A percentile compares a stretch with the other conserved stretches of the same genome.
phyloP scores from a whole-genome alignment of 2,329 filamentous ascomycete species.

The Cercospora sp. region DNA sequence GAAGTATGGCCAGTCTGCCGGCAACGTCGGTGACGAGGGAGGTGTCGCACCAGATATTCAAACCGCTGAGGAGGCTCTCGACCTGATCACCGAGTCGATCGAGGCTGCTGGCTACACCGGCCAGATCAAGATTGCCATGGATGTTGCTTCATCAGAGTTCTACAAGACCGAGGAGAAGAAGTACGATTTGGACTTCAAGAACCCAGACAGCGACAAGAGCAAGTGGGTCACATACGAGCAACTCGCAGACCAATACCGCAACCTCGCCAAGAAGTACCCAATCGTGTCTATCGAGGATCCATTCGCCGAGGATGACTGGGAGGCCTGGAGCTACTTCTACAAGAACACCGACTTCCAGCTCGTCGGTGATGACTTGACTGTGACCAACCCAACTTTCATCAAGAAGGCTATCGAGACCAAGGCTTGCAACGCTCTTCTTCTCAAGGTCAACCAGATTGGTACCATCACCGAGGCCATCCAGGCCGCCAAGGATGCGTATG shows the following conservation, averaged over 20 bases:
- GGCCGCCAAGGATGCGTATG: slow-evolving; percentile 97
- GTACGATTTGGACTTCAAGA: slow-evolving; percentile 99
- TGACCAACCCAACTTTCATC: slow-evolving; percentile 98
- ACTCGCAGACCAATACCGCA: slow-evolving; percentile 82
- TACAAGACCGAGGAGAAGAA: slow-evolving; percentile 96
- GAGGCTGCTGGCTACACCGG: slow-evolving; percentile 94
- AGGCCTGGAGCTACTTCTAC: slow-evolving; percentile 99
- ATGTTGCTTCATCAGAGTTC: slow-evolving; percentile 98
- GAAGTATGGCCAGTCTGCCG: slow-evolving; percentile 98
- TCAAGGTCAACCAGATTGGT: slow-evolving; percentile 99
- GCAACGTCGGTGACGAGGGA: slow-evolving; percentile 99
- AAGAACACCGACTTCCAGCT: slow-evolving; percentile 99
- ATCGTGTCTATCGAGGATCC: slow-evolving; percentile 99
- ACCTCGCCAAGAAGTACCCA: slow-evolving; percentile 89
- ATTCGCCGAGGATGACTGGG: slow-evolving; percentile 99
- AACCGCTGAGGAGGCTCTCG: slow-evolving; percentile 92
- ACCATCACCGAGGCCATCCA: slow-evolving; percentile 98
- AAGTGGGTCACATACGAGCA: slow-evolving; percentile 99
- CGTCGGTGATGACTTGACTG: slow-evolving; percentile 96
- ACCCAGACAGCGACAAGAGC: slow-evolving; percentile 89
- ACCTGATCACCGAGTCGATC: slow-evolving; percentile 92
- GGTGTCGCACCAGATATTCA: slow-evolving; percentile 99
- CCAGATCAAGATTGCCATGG: slow-evolving; percentile 97
- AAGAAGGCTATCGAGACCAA: slow-evolving; percentile 99
- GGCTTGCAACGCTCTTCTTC: slow-evolving; percentile 94